phyloP scores from a whole-genome alignment of 2,329 filamentous ascomycete species.

The Bipolaris oryzae region DNA sequence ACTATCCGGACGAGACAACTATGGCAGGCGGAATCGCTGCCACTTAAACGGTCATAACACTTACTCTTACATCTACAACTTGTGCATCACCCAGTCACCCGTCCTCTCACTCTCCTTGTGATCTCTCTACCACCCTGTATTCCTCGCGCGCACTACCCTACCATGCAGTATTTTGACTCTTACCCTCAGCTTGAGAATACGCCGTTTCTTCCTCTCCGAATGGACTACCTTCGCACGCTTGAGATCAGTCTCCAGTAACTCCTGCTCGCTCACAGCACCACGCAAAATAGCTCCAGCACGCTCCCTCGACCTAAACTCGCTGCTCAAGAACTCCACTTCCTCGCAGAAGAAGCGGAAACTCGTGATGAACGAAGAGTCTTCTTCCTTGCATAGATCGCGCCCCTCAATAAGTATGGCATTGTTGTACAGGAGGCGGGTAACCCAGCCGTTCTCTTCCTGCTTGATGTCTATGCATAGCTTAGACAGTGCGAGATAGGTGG shows the following conservation, averaged over 20 bases:
- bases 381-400: not conserved
- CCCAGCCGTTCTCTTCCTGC: constrained; percentile 13
- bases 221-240: not conserved
- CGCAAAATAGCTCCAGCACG: not conserved
- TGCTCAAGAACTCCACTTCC: constrained; percentile 13
- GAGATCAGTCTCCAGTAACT: not conserved
- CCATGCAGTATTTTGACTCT: not conserved
- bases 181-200: constrained; percentile 17
- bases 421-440: constrained; percentile 7
- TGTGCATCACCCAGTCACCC: not conserved
- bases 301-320: constrained; percentile 17
- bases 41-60: too few relatives aligned
- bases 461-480: constrained; percentile 9
- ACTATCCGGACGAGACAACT: too few relatives aligned
- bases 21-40: too few relatives aligned
- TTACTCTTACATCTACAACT: not conserved
- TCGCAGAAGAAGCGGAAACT: constrained; percentile 22
- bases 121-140: not conserved
- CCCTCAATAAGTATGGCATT: constrained; percentile 13
- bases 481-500: not conserved
- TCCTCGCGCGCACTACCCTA: not conserved
- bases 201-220: not conserved
- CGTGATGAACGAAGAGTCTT: constrained; percentile 2
- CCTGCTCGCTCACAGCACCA: not conserved
- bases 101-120: not conserved